phyloP scores from a whole-genome alignment of 371 early-diverging fungal species.

The Mucor irregularis region DNA sequence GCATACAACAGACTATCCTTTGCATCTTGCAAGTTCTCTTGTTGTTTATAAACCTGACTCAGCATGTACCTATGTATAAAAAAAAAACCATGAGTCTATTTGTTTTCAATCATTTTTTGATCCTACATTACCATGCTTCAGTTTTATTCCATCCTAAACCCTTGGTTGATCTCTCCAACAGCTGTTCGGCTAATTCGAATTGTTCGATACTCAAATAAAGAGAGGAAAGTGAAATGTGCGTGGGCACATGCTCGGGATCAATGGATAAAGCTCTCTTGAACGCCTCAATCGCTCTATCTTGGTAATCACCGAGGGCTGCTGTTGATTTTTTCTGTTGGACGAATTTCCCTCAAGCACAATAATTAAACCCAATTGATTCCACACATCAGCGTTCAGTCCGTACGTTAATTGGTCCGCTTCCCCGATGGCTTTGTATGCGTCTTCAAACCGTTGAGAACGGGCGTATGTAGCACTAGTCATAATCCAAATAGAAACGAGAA shows the following conservation, averaged over 20 bases:
- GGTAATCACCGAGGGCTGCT: no score
- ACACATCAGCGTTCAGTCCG: constrained; percentile 13
- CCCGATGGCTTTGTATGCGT: constrained; percentile 10
- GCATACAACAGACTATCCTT: constrained; percentile 37
- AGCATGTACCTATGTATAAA: constrained; percentile 22
- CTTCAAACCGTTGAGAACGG: neutral
- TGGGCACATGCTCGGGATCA: constrained; percentile 32
- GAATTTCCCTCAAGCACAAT: neutral
- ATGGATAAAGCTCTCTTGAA: constrained; percentile 36
- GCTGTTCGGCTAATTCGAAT: constrained; percentile 34
- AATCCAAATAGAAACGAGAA: constrained; percentile 15
- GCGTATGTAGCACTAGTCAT: constrained; percentile 18
- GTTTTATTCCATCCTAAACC: constrained; percentile 38
- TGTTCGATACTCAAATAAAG: constrained; percentile 20
- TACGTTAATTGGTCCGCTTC: constrained; percentile 16
- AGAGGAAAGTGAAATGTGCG: constrained; percentile 27
- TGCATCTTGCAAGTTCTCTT: constrained; percentile 28
- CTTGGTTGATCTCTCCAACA: constrained; percentile 31
- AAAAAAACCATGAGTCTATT: neutral
- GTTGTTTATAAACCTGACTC: constrained; percentile 25
- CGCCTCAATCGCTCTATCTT: constrained; percentile 21
- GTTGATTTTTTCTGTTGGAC: no score
- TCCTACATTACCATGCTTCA: constrained; percentile 31
- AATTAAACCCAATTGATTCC: constrained; percentile 13
- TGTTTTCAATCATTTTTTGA: neutral